Base-by-base conservation (phyloP, 331 rosid genomes). In the Saraca asoca region DNA sequence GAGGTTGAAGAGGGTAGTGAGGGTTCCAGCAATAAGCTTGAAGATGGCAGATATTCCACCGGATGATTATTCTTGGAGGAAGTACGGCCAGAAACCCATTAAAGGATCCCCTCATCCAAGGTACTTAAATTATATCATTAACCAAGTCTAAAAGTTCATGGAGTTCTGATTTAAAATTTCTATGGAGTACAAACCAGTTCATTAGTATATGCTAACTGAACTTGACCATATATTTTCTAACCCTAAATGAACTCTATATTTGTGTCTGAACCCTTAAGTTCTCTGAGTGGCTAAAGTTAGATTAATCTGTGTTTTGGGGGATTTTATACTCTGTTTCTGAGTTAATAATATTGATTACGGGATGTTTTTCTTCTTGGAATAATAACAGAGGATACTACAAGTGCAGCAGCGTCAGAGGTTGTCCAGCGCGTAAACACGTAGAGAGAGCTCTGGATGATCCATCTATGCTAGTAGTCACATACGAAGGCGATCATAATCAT, bases 1-100 rank as follows among this genome's bases (percentile, higher is more conserved):
- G 82, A 82, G 87, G 48, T 5, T 82, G 82, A 89, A 86, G 64
- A 89, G 89, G 67, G 89, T 84, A 5, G 87, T 89, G 59, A 82
- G 96, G 66, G 85, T 89, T 34, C 87, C 94, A 0, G 96, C 96
- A 1, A 89, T 84, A 67, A 89, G 94, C 78, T 75, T 84, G 80
- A 89, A 89, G 79, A 63, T 86, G 87, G 79, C 96, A n/a, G 96
- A 89, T 79, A 89, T 89, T 31, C 96, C 96, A 76, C 94, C 96
- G 1, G 96, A 89, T 54, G 96, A 89, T 82, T 89, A 84, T 60
- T 89, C 96, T 3, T 89, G 96, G 96, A 82, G 96, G 60, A 89
- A 89, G 71, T 89, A 89, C 29, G 96, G 96, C 14, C 96, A 86
- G 69, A 89, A 89, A 70, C 96, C 96, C 58, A 89, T 89, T 18